Conservation (phyloP, 176 grass and related monocot genomes). For the Lolium rigidum region DNA sequence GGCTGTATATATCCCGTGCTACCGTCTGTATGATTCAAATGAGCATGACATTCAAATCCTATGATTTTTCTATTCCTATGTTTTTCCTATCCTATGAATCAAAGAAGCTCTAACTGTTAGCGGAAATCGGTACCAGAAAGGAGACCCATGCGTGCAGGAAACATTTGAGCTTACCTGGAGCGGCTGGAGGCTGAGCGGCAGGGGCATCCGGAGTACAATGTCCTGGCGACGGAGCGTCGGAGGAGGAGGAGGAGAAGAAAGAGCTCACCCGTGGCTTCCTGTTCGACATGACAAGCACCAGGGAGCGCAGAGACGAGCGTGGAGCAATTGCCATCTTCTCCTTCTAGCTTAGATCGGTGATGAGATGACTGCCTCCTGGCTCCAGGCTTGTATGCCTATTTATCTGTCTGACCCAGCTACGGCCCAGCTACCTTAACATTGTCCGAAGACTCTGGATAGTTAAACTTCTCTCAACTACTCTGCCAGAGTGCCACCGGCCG, state of each 20-base stretch:
- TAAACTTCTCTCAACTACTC: not conserved
- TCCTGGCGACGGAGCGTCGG: not conserved
- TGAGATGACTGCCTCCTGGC: not conserved
- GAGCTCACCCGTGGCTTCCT: not conserved
- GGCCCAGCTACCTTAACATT: not conserved
- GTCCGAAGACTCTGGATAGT: not conserved
- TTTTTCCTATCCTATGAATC: too few relatives aligned
- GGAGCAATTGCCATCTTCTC: not conserved
- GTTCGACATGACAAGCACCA: not conserved
- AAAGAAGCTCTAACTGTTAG: not conserved
- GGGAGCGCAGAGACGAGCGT: not conserved
- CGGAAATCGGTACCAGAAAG: not conserved
- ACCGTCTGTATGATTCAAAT: too few relatives aligned
- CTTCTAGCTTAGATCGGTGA: not conserved
- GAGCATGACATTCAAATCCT: too few relatives aligned
- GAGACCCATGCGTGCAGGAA: not conserved
- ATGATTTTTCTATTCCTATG: too few relatives aligned
- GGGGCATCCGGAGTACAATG: not conserved
- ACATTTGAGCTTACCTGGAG: not conserved
- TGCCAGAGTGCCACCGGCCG: not conserved
- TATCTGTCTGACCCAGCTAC: not conserved
- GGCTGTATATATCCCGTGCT: too few relatives aligned
- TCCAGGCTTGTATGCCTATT: not conserved
- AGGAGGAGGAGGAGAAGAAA: not conserved
- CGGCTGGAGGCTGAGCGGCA: not conserved